A percentile compares a stretch with the other conserved stretches of the same genome.
Evolutionary conservation across 768 basidiomycete genomes (phyloP).

Genomic region (Termitomyces sp.): DNA sequence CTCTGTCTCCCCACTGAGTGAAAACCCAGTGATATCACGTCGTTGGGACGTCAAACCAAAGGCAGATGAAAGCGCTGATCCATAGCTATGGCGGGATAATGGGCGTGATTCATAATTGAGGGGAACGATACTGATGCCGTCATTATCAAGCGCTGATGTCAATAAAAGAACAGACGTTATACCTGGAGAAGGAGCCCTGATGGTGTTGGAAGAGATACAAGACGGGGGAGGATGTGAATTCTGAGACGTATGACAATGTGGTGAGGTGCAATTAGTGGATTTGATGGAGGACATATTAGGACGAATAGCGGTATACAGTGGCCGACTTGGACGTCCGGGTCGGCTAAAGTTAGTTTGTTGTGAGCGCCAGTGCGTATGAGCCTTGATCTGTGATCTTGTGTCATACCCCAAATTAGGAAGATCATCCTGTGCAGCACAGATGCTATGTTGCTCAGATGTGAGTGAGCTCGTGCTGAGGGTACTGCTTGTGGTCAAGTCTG

Average conservation of each 20-base stretch:
- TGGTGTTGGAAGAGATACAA: conserved; percentile 10
- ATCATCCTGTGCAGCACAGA: conserved; percentile 8
- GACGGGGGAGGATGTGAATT: neutral
- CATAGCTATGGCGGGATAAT: neutral
- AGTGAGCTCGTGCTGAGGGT: neutral
- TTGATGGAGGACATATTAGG: conserved; percentile 9
- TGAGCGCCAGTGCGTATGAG: conserved; percentile 17
- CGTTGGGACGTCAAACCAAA: conserved; percentile 9
- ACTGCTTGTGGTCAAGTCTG: conserved; percentile 19
- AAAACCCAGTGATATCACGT: conserved; percentile 30
- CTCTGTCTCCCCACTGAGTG: conserved; percentile 56
- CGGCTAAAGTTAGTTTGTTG: conserved; percentile 25
- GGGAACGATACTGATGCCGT: conserved; percentile 3
- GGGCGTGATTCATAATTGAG: conserved; percentile 13
- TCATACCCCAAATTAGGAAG: neutral
- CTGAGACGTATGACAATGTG: neutral
- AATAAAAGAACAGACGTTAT: conserved; percentile 11
- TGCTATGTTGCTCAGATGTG: conserved; percentile 2
- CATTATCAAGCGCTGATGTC: conserved; percentile 6
- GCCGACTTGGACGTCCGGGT: conserved; percentile 46
- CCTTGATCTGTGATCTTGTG: neutral
- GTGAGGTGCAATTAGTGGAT: neutral
- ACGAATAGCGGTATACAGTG: conserved; percentile 52
- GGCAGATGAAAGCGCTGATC: conserved; percentile 19
- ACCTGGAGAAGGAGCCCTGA: conserved; percentile 10